Base-by-base conservation (phyloP, 208 protist species). In the Leishmania turanica region DNA sequence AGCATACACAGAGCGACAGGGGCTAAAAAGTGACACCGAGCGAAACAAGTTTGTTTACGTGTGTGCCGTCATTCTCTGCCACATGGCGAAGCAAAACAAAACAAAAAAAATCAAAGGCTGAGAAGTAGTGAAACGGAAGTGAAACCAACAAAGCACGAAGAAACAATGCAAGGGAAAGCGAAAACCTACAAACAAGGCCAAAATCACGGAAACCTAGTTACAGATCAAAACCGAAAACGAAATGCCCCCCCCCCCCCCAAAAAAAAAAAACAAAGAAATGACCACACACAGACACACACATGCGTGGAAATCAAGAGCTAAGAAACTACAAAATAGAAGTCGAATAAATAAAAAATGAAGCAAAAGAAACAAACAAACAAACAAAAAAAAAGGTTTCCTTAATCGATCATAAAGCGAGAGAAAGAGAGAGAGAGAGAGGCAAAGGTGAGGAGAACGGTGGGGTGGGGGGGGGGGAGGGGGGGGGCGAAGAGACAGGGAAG, bases 361-460 rank as follows among this genome's bases (percentile, higher is more conserved):
- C 34, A 34, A 34, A 34, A 62, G 8, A 15, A 64, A 34, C n/a
- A n/a, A n/a, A n/a, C n/a, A n/a, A 34, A 34, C 34, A 34, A 34
- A 34, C n/a, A n/a, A 5, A 64, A 7, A 17, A 64, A 24, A 64
- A 0, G 58, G 3, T 27, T 37, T 15, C 31, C n/a, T 66, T 66
- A 66, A 66, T 24, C 62, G 62, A 66, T 66, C 62, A 62, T 24
- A 31, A 56, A 70, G 62, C 45, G 9, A 47, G 45, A 13, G 9
- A 34, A 37, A 34, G 34, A 34, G 34, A 34, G 34, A 34, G 34
- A 34, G 34, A 34, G 34, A 34, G 34, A 51, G 53, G 19, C 19
- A 75, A 69, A 83, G 78, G 75, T 70, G 73, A 73, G 71, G 5
- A 34, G 45, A 73, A 37, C 34, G 34, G 34, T 34, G 34, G 8